Evolutionary conservation across 2,329 filamentous ascomycete genomes (phyloP), one percentile per base, ranked within the genome.

Genomic region (Trichoderma breve): DNA sequence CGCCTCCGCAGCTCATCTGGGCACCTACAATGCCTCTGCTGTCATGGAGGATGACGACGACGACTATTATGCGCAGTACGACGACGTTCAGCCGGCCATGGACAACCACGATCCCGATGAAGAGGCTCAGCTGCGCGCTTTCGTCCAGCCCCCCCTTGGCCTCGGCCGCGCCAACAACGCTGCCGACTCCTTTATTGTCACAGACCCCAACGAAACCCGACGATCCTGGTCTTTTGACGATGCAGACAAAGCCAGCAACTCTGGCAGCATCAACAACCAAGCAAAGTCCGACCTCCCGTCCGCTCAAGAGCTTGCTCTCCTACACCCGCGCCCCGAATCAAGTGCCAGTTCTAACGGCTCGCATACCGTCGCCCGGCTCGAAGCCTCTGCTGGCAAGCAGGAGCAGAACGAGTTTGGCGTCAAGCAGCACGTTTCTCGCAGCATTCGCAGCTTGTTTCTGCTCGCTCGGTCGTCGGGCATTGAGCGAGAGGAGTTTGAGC

Each of bases 41-140:
- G 68, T 57, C 3, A 34, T 63, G 53, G 58, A 71, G n/a, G 66
- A 72, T 15, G 71, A 73, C 8, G 84, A 95, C 73, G 88, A 91
- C 61, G 90, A 90, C 57, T 95, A 95, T 80, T 95, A 89, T 80
- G 89, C 91, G 21, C 90, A 91, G 78, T 95, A 96, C 79, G 90
- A 92, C 76, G 85, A 88, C 74, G 92, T 95, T 9, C 93, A 95
- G 79, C 92, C 93, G 3, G 92, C 92, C 36, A 89, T 95, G 85
- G 93, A 95, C 80, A 89, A 89, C 71, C 90, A 95, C 79, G 92
- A 95, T 75, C 92, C 92, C n/a, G 91, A 94, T 76, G 92, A 94
- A 81, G 90, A 85, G 71, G 82, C 77, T 2, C 75, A 75, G 65
- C 28, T 75, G 66, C 57, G 55, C 47, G 76, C 79, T 58, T 77